Percentiles rank a stretch among this genome's conserved stretches.
Conservation (phyloP, 805 yeast genomes). For the Maudiozyma pseudohumilis region DNA sequence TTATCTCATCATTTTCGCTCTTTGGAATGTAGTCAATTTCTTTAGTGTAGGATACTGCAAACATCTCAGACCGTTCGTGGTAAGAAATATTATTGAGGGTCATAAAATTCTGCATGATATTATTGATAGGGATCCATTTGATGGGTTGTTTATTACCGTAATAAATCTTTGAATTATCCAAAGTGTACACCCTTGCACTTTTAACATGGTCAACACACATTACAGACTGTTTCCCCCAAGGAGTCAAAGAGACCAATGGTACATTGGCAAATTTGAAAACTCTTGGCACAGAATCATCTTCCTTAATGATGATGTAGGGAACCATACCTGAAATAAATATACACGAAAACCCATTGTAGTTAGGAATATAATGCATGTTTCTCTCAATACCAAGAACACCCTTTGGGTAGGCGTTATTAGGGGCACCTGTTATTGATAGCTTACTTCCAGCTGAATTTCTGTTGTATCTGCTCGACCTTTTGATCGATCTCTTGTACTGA, state of each 20-base stretch:
- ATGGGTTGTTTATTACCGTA: constrained; percentile 57
- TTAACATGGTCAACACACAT: constrained; percentile 63
- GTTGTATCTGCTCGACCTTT: constrained; percentile 17
- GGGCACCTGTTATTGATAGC: constrained; percentile 60
- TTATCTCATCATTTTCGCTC: constrained; percentile 60
- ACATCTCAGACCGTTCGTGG: constrained; percentile 56
- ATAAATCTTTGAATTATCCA: constrained; percentile 31
- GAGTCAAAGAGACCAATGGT: constrained; percentile 50
- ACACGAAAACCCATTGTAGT: constrained; percentile 47
- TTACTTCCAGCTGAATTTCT: constrained; percentile 24
- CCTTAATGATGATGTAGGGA: constrained; percentile 60
- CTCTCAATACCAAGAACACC: constrained; percentile 59
- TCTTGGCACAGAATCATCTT: constrained; percentile 52
- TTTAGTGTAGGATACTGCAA: constrained; percentile 49
- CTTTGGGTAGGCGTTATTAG: constrained; percentile 61
- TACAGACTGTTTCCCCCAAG: constrained; percentile 34
- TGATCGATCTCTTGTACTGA: constrained; percentile 45
- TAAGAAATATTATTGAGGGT: constrained; percentile 59
- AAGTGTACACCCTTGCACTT: constrained; percentile 47
- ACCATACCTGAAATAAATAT: constrained; percentile 66
- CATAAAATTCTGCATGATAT: constrained; percentile 21
- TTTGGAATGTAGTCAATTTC: constrained; percentile 52
- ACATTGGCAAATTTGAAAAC: constrained; percentile 56
- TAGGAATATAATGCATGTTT: constrained; percentile 48
- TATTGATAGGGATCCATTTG: constrained; percentile 40